phyloP scores from a whole-genome alignment of 768 basidiomycete genomes.

The Boletus fagicola region DNA sequence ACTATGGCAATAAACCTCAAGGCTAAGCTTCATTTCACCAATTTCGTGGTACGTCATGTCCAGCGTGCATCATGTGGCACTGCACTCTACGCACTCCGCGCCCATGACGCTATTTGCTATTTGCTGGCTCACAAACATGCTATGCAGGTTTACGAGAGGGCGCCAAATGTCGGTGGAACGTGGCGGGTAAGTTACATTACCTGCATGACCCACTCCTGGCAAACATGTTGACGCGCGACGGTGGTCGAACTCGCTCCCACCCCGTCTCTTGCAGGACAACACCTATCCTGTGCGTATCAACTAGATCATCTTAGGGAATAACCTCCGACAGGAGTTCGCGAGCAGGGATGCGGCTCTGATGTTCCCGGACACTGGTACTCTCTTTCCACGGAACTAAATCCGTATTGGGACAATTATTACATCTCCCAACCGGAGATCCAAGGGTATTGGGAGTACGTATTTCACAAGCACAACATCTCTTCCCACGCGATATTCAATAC shows the following conservation, averaged over 20 bases:
- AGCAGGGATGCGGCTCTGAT: constrained; percentile 1
- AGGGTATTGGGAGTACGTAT: constrained; percentile 42
- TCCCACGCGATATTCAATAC: constrained; percentile 38
- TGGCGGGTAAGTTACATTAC: not conserved
- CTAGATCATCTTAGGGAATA: not conserved
- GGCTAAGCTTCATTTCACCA: constrained; percentile 31
- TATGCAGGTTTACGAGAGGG: constrained; percentile 2
- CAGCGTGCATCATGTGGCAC: constrained; percentile 5
- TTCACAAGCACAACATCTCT: constrained; percentile 39
- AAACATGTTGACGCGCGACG: not conserved
- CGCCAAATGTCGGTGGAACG: not conserved
- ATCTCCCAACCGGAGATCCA: constrained; percentile 8
- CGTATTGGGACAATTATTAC: not conserved
- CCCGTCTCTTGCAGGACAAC: constrained; percentile 2
- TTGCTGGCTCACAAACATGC: constrained; percentile 24
- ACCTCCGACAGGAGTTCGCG: not conserved
- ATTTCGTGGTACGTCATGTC: constrained; percentile 44
- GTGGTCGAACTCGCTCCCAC: not conserved
- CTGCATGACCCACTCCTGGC: not conserved
- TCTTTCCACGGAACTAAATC: constrained; percentile 1
- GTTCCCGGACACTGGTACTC: not conserved
- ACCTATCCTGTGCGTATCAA: constrained; percentile 2
- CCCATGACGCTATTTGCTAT: not conserved
- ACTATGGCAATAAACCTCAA: constrained; percentile 5
- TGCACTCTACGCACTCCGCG: not conserved